Percentiles rank a stretch among this genome's conserved stretches.
These are phyloP conservation scores for Pythium oligandrum DNA, from an alignment of 352 stramenopile genomes.

Conservation along the genomic window DNA sequence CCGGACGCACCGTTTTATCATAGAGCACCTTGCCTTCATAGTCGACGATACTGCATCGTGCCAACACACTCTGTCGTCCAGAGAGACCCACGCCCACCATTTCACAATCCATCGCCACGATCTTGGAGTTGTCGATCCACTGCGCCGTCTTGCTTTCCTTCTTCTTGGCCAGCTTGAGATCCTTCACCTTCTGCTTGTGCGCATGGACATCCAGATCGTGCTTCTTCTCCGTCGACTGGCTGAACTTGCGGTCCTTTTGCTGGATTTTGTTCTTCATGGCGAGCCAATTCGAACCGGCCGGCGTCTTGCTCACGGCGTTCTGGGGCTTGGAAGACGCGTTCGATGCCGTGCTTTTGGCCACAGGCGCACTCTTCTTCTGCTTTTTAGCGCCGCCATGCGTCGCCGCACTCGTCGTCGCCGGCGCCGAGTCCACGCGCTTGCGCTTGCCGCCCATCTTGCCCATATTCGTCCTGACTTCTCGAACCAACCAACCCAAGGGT, in stretches of 20 bases:
- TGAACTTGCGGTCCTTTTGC: constrained; percentile 24
- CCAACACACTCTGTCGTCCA: constrained; percentile 73
- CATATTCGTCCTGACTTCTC: constrained; percentile 5
- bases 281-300: constrained; percentile 66
- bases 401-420: not conserved
- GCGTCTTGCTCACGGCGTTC: constrained; percentile 18
- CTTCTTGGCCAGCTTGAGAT: constrained; percentile 42
- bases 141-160: constrained; percentile 46
- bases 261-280: constrained; percentile 74
- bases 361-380: not conserved
- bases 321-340: not conserved
- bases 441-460: constrained; percentile 16
- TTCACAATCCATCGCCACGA: constrained; percentile 88
- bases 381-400: constrained; percentile 1
- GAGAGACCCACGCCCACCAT: constrained; percentile 82
- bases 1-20: constrained; percentile 75
- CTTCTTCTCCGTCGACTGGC: constrained; percentile 24
- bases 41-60: constrained; percentile 86
- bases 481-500: constrained; percentile 3
- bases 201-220: constrained; percentile 28
- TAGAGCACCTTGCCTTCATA: constrained; percentile 81
- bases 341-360: too few relatives aligned
- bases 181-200: constrained; percentile 41
- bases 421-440: constrained; percentile 11
- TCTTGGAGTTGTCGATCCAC: constrained; percentile 74